Conservation (phyloP, 345 rosid species). For the Microthlaspi erraticum region DNA sequence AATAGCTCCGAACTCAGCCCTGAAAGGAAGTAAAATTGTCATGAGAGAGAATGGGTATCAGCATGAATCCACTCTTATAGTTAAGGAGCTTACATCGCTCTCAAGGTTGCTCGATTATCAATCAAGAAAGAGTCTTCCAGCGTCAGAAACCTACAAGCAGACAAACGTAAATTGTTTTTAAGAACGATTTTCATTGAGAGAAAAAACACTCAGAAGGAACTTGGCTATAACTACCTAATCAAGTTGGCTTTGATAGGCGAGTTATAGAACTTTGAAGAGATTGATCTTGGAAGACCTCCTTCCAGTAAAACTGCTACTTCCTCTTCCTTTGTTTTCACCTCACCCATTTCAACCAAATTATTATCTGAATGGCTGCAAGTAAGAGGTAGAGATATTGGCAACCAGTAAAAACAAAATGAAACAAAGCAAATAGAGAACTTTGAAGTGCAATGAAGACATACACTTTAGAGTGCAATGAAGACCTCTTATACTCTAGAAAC, state of each 20-base stretch:
- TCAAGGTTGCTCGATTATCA: constrained; percentile 81
- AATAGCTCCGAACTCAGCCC: constrained; percentile 88
- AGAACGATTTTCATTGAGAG: too few species aligned
- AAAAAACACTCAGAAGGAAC: too few species aligned
- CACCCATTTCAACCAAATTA: constrained; percentile 78
- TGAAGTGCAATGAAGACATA: too few species aligned
- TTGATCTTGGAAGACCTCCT: constrained; percentile 84
- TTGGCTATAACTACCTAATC: constrained; percentile 55
- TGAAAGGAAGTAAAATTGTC: constrained; percentile 32
- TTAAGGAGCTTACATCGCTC: constrained; percentile 71
- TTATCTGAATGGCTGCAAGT: constrained; percentile 87
- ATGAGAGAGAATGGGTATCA: neutral
- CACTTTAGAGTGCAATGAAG: constrained; percentile 70
- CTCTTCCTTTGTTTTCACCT: constrained; percentile 69
- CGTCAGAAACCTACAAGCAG: constrained; percentile 68
- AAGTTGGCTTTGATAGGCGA: constrained; percentile 69
- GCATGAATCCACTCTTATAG: constrained; percentile 8
- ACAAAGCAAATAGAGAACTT: too few species aligned
- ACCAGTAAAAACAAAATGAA: too few species aligned
- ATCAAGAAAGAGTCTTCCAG: constrained; percentile 92
- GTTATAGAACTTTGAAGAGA: constrained; percentile 64
- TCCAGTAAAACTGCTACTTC: constrained; percentile 84
- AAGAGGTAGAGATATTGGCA: neutral
- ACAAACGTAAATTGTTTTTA: constrained; percentile 26
- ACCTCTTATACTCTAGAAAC: constrained; percentile 67